A percentile compares a stretch with the other conserved stretches of the same genome.
phyloP scores from a whole-genome alignment of 2,329 filamentous ascomycete species.

The Hypoxylon sp. region DNA sequence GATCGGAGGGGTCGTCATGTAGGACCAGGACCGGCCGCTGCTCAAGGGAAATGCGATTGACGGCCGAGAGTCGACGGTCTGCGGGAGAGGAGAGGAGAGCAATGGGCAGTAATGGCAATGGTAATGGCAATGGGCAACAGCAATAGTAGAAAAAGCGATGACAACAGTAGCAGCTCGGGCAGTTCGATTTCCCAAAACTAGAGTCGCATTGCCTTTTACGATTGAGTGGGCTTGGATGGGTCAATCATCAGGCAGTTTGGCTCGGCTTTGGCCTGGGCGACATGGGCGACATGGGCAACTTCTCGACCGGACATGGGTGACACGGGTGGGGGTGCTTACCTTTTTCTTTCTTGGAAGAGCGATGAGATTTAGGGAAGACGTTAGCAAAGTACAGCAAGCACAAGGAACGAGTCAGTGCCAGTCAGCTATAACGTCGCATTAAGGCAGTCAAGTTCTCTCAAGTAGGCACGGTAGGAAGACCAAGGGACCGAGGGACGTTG shows the following conservation, averaged over 20 bases:
- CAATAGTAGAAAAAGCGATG: conserved; percentile 8
- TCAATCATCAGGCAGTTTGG: conserved; percentile 37
- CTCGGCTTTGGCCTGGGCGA: conserved; percentile 35
- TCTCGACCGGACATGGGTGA: too few relatives aligned
- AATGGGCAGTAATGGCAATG: conserved; percentile 1
- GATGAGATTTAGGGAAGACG: too few relatives aligned
- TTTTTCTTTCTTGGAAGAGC: too few relatives aligned
- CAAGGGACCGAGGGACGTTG: too few relatives aligned
- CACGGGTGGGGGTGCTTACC: conserved; percentile 38
- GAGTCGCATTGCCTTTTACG: conserved; percentile 32
- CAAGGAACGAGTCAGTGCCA: too few relatives aligned
- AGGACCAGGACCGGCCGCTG: conserved; percentile 14
- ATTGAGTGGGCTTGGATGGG: conserved; percentile 32
- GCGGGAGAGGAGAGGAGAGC: conserved; percentile 13
- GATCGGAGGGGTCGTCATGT: conserved; percentile 27
- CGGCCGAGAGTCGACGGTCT: background rate
- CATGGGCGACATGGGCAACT: too few relatives aligned
- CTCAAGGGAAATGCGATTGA: background rate
- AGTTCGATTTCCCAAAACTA: conserved; percentile 32
- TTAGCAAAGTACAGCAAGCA: too few relatives aligned
- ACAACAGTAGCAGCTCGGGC: conserved; percentile 34
- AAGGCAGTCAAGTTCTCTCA: too few relatives aligned
- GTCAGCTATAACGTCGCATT: too few relatives aligned
- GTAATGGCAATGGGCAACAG: background rate
- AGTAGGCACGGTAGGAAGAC: too few relatives aligned